These are phyloP conservation scores for Mrakia blollopis DNA, from an alignment of 768 basidiomycete species.

Conservation along the genomic window DNA sequence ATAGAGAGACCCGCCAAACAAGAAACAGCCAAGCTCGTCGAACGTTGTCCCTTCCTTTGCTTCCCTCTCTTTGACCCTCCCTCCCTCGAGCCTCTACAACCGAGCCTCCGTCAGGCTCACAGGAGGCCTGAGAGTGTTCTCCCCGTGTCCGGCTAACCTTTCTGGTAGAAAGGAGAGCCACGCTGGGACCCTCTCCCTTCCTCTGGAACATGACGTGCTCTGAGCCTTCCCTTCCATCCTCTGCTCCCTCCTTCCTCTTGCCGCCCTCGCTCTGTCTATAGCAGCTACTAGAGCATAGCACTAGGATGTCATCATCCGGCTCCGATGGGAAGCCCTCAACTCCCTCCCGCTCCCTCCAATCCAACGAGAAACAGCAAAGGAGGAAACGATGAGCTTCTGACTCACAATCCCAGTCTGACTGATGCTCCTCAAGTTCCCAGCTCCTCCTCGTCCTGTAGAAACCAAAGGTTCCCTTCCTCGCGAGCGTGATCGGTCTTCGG, in stretches of 20 bases:
- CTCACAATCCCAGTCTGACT: slow-evolving; percentile 10
- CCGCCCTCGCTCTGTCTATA: neutral
- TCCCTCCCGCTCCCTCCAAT: neutral
- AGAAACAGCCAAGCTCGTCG: neutral
- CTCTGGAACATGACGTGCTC: slow-evolving; percentile 2
- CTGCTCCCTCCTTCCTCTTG: neutral
- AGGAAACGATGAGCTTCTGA: neutral
- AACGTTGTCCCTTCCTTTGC: neutral
- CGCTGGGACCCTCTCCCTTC: neutral
- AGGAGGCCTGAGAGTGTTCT: too few species aligned
- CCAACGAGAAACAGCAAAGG: neutral
- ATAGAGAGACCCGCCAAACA: neutral
- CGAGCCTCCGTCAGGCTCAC: neutral
- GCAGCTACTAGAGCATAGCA: too few species aligned
- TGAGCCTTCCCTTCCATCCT: neutral
- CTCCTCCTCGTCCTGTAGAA: slow-evolving; percentile 24
- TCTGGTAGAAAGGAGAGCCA: too few species aligned
- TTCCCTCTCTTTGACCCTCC: neutral
- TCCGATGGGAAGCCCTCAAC: neutral
- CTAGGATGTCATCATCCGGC: too few species aligned
- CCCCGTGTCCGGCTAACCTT: too few species aligned
- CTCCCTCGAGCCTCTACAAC: neutral
- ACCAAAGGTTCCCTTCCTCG: slow-evolving; percentile 26
- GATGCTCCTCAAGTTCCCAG: slow-evolving; percentile 8
- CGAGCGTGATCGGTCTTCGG: slow-evolving; percentile 6